Base-by-base conservation (phyloP, 257 asterid species). In the Solanum pennellii region DNA sequence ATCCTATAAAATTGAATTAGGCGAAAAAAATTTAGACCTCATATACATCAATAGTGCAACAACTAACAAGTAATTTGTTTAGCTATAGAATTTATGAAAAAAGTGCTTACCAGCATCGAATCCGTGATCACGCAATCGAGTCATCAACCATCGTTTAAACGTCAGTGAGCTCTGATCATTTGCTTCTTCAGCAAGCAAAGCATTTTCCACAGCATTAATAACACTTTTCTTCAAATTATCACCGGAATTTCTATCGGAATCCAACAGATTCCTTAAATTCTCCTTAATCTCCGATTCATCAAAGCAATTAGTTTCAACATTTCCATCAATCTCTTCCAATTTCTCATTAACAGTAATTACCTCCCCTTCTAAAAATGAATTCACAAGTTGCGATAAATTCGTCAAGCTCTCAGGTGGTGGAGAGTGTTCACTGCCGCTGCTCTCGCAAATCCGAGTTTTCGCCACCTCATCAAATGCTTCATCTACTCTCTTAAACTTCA, bases 351-450 rank as follows among this genome's bases (percentile, higher is more conserved):
- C 8, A 6, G 59, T 52, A 52, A 52, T 89, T 39, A 10, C 25
- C 49, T 73, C 82, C 3, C 44, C 49, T 73, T 12, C 82, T 37
- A 96, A 79, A 90, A 93, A 96, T 25, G 96, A 95, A 65, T 95
- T 93, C 5, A 94, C 94, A 60, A 94, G 96, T 75, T 87, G 92
- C 0, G 96, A 95, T 72, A 94, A 88, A 87, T 93, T 95, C 44
- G 92, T 62, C 65, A 45, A 44, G 79, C 89, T 87, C 39, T 82
- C 83, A 4, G 15, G 7, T 3, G 66, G 21, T 2, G 66, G 62
- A 2, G 97, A 94, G 89, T 96, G 93, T 83, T 96, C 98, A 92
- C 98, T 94, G 71, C 98, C 98, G 93, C 98, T 96, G 92, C 96
- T 94, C 84, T 92, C 95, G 85, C 89, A 92, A 2, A 93, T 87